Evolutionary conservation across 2,329 filamentous ascomycete genomes (phyloP).

Genomic region (Cordyceps pruinosa): DNA sequence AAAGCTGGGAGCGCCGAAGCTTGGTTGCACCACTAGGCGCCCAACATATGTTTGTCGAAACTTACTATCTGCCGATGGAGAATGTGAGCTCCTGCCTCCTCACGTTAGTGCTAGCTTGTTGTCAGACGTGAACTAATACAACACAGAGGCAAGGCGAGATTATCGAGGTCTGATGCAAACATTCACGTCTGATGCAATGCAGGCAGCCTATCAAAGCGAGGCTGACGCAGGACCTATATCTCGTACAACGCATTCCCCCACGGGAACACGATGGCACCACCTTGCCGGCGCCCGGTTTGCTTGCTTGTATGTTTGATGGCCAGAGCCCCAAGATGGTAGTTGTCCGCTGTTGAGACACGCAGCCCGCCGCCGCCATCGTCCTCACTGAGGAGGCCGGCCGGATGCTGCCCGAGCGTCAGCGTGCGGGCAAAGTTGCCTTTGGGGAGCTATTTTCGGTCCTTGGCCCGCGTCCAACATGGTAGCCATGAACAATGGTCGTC

Average conservation of each 20-base stretch:
- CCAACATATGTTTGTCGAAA: not conserved
- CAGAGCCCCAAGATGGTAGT: not conserved
- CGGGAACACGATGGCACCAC: not conserved
- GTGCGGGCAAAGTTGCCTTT: not conserved
- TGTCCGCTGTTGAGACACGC: not conserved
- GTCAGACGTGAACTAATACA: not conserved
- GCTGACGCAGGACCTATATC: constrained; percentile 2
- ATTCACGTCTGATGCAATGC: not conserved
- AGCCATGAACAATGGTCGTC: not conserved
- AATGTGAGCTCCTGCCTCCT: not conserved
- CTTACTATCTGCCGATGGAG: not conserved
- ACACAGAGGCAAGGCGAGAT: not conserved
- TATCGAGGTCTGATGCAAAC: not conserved
- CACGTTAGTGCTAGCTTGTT: not conserved
- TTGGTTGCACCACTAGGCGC: not conserved
- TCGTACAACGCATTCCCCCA: not conserved
- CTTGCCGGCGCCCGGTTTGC: not conserved
- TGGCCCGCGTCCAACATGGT: not conserved
- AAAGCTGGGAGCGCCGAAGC: not conserved
- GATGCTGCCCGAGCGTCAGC: not conserved
- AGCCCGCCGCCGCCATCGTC: not conserved
- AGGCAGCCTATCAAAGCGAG: not conserved
- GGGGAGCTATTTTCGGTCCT: not conserved
- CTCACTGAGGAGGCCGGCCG: not conserved
- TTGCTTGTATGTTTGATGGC: not conserved